Percentiles rank a stretch among this genome's conserved stretches.
Evolutionary conservation across 106 monocot genomes (phyloP).

Genomic region (Ottelia alismoides): DNA sequence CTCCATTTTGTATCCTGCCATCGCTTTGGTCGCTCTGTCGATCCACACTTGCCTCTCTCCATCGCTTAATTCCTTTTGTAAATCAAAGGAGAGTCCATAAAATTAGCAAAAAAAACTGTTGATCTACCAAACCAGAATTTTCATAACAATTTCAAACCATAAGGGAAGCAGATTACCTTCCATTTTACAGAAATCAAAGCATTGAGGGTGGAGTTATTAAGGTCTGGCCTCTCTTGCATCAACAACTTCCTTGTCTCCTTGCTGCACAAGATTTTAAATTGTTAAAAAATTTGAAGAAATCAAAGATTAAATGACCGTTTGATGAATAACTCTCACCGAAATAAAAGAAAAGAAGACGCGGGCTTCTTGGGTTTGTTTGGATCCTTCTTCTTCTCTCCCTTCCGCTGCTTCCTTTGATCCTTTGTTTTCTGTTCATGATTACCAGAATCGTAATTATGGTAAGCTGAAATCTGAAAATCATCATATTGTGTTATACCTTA

Average conservation of each 20-base stretch:
- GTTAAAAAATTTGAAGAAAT: too few relatives aligned
- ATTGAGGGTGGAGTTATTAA: slow-evolving; percentile 33
- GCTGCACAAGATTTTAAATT: too few relatives aligned
- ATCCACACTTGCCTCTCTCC: slow-evolving; percentile 58
- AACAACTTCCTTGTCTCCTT: slow-evolving; percentile 54
- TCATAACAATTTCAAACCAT: not conserved
- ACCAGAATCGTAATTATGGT: not conserved
- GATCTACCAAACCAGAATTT: not conserved
- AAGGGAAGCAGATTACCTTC: too few relatives aligned
- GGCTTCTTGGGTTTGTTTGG: slow-evolving; percentile 89
- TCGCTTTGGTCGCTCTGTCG: slow-evolving; percentile 41
- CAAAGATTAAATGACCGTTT: too few relatives aligned
- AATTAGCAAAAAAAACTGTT: not conserved
- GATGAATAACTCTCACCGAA: too few relatives aligned
- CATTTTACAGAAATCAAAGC: slow-evolving; percentile 82
- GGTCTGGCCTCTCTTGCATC: slow-evolving; percentile 28
- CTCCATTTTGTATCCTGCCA: slow-evolving; percentile 58
- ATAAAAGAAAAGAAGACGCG: slow-evolving; percentile 65
- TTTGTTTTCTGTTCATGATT: slow-evolving; percentile 35
- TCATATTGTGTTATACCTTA: slow-evolving; percentile 29
- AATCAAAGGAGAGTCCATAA: not conserved
- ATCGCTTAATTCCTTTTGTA: slow-evolving; percentile 44
- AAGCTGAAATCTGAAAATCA: not conserved
- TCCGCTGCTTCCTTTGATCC: slow-evolving; percentile 27
- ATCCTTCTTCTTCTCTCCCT: slow-evolving; percentile 29